Percentiles rank a stretch among this genome's conserved stretches.
Conservation (phyloP, 352 stramenopile genomes). For the Thraustochytrium sp. region DNA sequence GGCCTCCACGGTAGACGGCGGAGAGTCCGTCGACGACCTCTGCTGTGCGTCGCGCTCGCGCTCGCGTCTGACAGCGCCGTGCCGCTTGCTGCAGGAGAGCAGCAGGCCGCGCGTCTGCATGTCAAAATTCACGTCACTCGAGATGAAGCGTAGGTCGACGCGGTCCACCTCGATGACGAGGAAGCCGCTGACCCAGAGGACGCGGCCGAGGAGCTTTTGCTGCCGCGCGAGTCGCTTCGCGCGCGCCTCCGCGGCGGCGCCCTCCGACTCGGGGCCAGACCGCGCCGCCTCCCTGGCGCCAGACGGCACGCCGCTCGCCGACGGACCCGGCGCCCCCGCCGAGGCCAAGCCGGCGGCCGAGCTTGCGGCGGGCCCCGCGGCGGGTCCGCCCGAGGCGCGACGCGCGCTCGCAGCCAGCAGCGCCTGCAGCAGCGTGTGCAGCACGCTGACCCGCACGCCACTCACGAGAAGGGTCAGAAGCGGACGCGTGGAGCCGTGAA, state of each 20-base stretch:
- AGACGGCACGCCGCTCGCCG: no score
- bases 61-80: background rate
- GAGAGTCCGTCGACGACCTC: background rate
- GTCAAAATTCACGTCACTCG: background rate
- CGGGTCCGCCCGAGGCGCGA: no score
- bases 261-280: background rate
- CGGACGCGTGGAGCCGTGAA: background rate
- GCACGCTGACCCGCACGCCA: constrained; percentile 12
- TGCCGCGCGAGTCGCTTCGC: background rate
- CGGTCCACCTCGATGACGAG: constrained; percentile 15
- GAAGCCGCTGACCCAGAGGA: constrained; percentile 28
- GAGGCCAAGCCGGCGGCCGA: no score
- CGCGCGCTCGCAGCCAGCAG: background rate
- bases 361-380: no score
- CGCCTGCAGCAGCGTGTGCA: background rate
- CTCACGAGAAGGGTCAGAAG: constrained; percentile 7
- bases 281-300: no score
- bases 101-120: background rate
- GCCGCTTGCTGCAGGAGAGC: constrained; percentile 19
- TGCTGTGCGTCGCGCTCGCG: background rate
- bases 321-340: no score
- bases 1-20: background rate
- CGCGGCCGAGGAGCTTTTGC: background rate
- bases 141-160: constrained; percentile 1
- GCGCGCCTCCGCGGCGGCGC: background rate